These are phyloP conservation scores for Aureobasidium mangrovei DNA, from an alignment of 2,329 filamentous ascomycete species.

Conservation along the genomic window DNA sequence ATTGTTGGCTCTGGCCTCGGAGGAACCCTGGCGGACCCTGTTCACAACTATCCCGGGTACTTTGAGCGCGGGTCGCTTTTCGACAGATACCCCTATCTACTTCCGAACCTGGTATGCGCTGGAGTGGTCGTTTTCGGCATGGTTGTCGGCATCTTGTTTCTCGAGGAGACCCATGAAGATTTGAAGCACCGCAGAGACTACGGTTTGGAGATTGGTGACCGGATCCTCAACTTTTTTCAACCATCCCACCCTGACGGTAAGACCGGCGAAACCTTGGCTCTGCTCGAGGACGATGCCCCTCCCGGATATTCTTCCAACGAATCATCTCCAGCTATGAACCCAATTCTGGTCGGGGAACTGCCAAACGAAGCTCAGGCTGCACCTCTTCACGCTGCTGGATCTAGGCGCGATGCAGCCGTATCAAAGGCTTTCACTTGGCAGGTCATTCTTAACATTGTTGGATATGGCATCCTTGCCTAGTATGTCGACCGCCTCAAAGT, in stretches of 20 bases:
- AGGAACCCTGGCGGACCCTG: slow-evolving; percentile 79
- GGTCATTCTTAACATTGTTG: slow-evolving; percentile 77
- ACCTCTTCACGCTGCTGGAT: slow-evolving; percentile 19
- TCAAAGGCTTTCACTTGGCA: slow-evolving; percentile 70
- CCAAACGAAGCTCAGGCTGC: slow-evolving; percentile 32
- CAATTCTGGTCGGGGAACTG: slow-evolving; percentile 26
- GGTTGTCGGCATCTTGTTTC: slow-evolving; percentile 68
- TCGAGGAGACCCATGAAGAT: slow-evolving; percentile 87
- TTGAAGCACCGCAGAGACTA: slow-evolving; percentile 68
- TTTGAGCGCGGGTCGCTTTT: slow-evolving; percentile 71
- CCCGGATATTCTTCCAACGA: slow-evolving; percentile 59
- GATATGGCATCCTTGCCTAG: slow-evolving; percentile 90
- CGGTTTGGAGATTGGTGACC: slow-evolving; percentile 67
- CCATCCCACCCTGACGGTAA: slow-evolving; percentile 26
- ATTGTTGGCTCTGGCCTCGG: slow-evolving; percentile 89
- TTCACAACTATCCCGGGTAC: slow-evolving; percentile 65
- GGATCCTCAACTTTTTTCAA: slow-evolving; percentile 41
- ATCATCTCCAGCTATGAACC: slow-evolving; percentile 42
- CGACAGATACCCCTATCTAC: slow-evolving; percentile 78
- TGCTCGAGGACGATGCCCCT: slow-evolving; percentile 54
- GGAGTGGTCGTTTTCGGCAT: slow-evolving; percentile 69
- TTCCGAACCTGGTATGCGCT: slow-evolving; percentile 86
- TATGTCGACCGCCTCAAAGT: slow-evolving; percentile 42
- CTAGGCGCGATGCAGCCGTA: slow-evolving; percentile 32
- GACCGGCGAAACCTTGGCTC: slow-evolving; percentile 47